A percentile compares a stretch with the other conserved stretches of the same genome.
Conservation (phyloP, 176 grass and related monocot genomes). For the Neostapfia colusana region DNA sequence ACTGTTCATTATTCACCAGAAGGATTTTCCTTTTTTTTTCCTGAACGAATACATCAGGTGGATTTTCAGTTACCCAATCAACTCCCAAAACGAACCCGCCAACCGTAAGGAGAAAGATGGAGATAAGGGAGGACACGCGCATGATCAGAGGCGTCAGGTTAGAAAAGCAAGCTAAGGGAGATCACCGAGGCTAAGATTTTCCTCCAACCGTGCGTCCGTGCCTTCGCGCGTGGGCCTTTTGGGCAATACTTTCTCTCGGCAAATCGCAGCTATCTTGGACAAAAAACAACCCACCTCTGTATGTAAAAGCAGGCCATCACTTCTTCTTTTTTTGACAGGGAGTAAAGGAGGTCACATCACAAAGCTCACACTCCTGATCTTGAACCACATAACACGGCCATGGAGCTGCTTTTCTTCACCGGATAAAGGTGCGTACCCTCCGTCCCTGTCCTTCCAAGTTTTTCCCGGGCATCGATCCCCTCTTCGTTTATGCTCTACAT, state of each 20-base stretch:
- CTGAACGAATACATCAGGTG: background rate
- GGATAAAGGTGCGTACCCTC: background rate
- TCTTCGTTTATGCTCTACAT: constrained; percentile 7
- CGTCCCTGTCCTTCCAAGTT: background rate
- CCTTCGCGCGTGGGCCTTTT: background rate
- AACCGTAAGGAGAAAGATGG: background rate
- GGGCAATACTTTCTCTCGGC: background rate
- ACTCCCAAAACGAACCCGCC: background rate
- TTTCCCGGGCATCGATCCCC: background rate
- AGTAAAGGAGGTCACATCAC: background rate
- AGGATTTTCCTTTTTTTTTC: no score
- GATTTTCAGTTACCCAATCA: background rate
- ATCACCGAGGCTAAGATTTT: background rate
- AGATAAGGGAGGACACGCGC: background rate
- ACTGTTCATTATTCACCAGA: background rate
- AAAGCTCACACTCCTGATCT: background rate
- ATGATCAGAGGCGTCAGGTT: background rate
- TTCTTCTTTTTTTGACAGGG: constrained; percentile 46
- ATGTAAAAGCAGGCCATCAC: background rate
- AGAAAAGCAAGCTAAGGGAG: background rate
- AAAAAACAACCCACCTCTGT: background rate
- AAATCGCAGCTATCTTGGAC: constrained; percentile 7
- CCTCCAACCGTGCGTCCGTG: background rate
- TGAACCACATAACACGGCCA: constrained; percentile 29
- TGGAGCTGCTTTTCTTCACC: constrained; percentile 3